phyloP scores from a whole-genome alignment of 768 basidiomycete genomes.

The Boletellus ananiceps region DNA sequence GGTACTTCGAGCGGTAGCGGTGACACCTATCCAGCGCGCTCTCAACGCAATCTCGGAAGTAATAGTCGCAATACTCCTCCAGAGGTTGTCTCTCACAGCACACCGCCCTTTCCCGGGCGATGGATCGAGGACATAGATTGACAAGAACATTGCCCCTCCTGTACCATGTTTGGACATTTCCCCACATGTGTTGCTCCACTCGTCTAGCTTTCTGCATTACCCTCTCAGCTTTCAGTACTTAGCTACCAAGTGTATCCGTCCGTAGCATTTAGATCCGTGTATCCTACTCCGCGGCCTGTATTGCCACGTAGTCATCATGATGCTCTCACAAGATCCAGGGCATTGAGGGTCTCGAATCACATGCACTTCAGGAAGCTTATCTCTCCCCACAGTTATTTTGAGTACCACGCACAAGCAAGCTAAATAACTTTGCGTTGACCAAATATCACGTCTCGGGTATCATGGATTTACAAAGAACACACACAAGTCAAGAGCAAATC shows the following conservation, averaged over 20 bases:
- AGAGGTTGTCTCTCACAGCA: slow-evolving; percentile 4
- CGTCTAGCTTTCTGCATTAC: slow-evolving; percentile 9
- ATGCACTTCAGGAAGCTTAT: too few relatives aligned
- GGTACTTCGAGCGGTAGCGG: slow-evolving; percentile 16
- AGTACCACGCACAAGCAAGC: too few relatives aligned
- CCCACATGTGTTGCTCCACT: slow-evolving; percentile 1
- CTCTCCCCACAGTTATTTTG: too few relatives aligned
- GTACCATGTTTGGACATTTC: slow-evolving; percentile 1
- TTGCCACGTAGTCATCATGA: neutral
- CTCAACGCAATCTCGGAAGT: slow-evolving; percentile 9
- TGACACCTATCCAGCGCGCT: slow-evolving; percentile 10
- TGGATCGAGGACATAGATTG: slow-evolving; percentile 34
- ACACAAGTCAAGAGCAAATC: too few relatives aligned
- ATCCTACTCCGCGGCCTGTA: slow-evolving; percentile 9
- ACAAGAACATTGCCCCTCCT: neutral
- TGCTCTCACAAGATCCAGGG: neutral
- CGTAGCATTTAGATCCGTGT: slow-evolving; percentile 20
- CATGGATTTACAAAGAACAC: too few relatives aligned
- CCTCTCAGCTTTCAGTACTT: neutral
- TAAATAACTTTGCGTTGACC: too few relatives aligned
- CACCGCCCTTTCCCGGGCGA: slow-evolving; percentile 30
- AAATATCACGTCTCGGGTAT: too few relatives aligned
- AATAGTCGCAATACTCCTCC: slow-evolving; percentile 8
- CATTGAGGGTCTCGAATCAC: too few relatives aligned
- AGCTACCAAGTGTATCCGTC: slow-evolving; percentile 9